A percentile compares a stretch with the other conserved stretches of the same genome.
phyloP scores from a whole-genome alignment of 2,329 filamentous ascomycete species.

The Rhynchosporium agropyri region DNA sequence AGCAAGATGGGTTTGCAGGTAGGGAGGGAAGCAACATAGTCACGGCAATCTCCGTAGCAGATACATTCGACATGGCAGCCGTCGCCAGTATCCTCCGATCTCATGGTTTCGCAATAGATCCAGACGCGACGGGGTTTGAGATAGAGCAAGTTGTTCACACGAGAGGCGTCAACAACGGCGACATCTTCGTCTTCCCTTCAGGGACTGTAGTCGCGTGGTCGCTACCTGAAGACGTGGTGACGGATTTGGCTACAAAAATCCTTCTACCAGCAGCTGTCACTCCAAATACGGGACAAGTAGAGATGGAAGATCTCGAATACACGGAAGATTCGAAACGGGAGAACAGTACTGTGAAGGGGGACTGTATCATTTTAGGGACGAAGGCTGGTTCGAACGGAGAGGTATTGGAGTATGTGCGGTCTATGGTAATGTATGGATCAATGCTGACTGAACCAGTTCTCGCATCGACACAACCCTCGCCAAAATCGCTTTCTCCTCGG shows the following conservation, averaged over 20 bases:
- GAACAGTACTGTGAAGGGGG: slow-evolving; percentile 77
- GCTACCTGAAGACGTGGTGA: slow-evolving; percentile 73
- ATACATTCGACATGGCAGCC: slow-evolving; percentile 65
- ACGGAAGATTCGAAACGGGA: slow-evolving; percentile 73
- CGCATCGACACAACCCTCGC: slow-evolving; percentile 69
- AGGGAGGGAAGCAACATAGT: slow-evolving; percentile 48
- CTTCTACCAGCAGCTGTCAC: slow-evolving; percentile 76
- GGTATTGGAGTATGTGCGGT: slow-evolving; percentile 34
- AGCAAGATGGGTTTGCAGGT: slow-evolving; percentile 36
- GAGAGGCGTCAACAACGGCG: slow-evolving; percentile 66
- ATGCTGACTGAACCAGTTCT: slow-evolving; percentile 27
- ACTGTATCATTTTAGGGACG: slow-evolving; percentile 87
- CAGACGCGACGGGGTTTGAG: slow-evolving; percentile 63
- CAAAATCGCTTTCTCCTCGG: slow-evolving; percentile 96
- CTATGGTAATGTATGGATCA: background rate
- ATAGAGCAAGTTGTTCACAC: slow-evolving; percentile 65
- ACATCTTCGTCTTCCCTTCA: slow-evolving; percentile 94
- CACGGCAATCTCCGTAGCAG: slow-evolving; percentile 63
- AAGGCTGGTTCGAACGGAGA: slow-evolving; percentile 55
- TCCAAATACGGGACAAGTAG: slow-evolving; percentile 70
- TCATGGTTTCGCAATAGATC: slow-evolving; percentile 64
- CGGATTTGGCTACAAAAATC: slow-evolving; percentile 68
- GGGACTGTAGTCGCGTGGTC: slow-evolving; percentile 94
- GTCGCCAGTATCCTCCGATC: slow-evolving; percentile 59
- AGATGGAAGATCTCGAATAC: slow-evolving; percentile 90